Evolutionary conservation across 23 red algal genomes (phyloP).

Genomic region (Gracilaria gracilis): DNA sequence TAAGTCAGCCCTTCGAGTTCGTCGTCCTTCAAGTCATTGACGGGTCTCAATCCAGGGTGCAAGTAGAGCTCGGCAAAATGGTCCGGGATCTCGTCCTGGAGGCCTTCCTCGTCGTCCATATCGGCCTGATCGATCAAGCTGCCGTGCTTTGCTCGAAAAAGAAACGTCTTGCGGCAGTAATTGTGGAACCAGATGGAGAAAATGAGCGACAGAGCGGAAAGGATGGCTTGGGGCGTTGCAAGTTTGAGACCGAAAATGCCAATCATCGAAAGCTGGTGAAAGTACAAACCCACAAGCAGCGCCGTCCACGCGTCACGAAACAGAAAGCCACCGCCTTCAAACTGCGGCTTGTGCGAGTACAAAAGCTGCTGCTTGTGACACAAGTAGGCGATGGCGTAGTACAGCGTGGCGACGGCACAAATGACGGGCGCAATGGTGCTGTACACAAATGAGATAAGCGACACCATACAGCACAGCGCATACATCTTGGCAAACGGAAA

Average conservation of each 20-base stretch:
- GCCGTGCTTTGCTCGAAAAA: slow-evolving; percentile 57
- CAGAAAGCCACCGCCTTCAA: slow-evolving; percentile 55
- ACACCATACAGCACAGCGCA: slow-evolving; percentile 51
- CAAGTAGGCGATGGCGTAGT: slow-evolving; percentile 64
- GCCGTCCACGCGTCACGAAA: slow-evolving; percentile 51
- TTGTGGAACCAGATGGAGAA: slow-evolving; percentile 58
- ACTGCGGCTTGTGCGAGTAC: slow-evolving; percentile 69
- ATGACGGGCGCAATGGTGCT: slow-evolving; percentile 73
- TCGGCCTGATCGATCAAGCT: slow-evolving; percentile 42
- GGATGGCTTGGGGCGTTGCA: slow-evolving; percentile 55
- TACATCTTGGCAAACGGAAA: slow-evolving; percentile 83
- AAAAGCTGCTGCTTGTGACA: slow-evolving; percentile 55
- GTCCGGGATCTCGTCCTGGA: slow-evolving; percentile 54
- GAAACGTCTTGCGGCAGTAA: slow-evolving; percentile 38
- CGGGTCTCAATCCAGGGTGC: slow-evolving; percentile 43
- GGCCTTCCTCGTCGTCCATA: slow-evolving; percentile 48
- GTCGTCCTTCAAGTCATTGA: slow-evolving; percentile 8
- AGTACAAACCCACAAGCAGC: slow-evolving; percentile 44
- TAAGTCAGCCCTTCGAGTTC: not conserved
- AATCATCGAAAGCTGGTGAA: slow-evolving; percentile 78
- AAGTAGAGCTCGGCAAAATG: slow-evolving; percentile 61
- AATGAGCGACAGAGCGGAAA: slow-evolving; percentile 41
- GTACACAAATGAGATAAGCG: slow-evolving; percentile 80
- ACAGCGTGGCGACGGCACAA: slow-evolving; percentile 46
- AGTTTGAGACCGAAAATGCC: slow-evolving; percentile 65